Evolutionary conservation across 2,329 filamentous ascomycete genomes (phyloP), one percentile per base, ranked within the genome.

Genomic region (Fusarium sp.): DNA sequence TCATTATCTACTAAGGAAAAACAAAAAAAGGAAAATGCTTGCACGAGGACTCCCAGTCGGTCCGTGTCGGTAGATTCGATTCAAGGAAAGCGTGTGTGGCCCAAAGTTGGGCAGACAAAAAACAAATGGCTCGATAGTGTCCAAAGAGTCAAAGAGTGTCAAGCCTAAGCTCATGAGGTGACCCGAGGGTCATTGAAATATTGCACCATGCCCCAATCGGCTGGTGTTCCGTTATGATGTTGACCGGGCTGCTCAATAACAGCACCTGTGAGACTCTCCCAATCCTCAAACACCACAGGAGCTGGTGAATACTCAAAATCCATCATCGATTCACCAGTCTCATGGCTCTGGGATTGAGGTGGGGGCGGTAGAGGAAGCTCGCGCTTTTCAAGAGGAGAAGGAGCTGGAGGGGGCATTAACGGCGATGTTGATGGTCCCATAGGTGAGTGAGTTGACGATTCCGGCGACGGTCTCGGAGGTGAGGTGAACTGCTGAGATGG

Each of bases 271-370:
- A 83, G 76, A 57, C 75, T 79, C 56, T 81, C 80, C 81, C 81
- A 83, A 61, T 82, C 80, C 3, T 82, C 79, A 44, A 83, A 82
- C 11, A 79, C 75, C 33, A 80, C 75, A 9, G 77, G 75, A 4
- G 76, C 75, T 4, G 80, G 76, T 31, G 81, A 79, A 64, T 80
- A 83, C 53, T 83, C 81, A 69, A 83, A 83, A 44, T 82, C 81
- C 80, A 84, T 83, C 70, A 80, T 76, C 11, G 73, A 70, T 28
- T 79, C 78, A 21, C 64, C 67, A 13, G 63, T 50, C 13, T 70
- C 73, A 14, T 72, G 65, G 15, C 52, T 64, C 19, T 73, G 73
- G 8, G 62, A 36, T 13, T 75, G 75, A 46, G 69, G 63, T 17
- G 76, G 75, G 11, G 79, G 75, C 21, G 79, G 76, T 4, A 61